Conservation (phyloP, 176 grass and related monocot species). For the Aegilops longissima region DNA sequence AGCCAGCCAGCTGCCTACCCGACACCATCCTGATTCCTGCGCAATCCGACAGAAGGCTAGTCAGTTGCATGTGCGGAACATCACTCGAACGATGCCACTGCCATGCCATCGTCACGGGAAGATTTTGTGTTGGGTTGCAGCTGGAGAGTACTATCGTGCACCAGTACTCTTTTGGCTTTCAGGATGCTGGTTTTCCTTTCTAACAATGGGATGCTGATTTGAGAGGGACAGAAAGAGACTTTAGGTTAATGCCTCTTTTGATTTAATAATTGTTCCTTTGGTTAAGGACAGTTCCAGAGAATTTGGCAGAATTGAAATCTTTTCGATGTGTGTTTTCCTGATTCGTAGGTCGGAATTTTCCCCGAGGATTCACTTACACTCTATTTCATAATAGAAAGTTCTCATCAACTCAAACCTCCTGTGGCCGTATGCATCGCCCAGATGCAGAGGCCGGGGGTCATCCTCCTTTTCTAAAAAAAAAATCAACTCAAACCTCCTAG, state of each 20-base stretch:
- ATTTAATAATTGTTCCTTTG: not conserved
- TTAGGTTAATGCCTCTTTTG: not conserved
- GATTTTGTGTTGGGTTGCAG: not conserved
- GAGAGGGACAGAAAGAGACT: not conserved
- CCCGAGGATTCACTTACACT: not conserved
- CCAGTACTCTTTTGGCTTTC: not conserved
- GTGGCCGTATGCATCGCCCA: too few relatives aligned
- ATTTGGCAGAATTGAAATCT: not conserved
- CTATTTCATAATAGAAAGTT: too few relatives aligned
- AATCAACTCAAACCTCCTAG: too few relatives aligned
- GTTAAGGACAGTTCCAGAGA: not conserved
- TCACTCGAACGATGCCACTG: not conserved
- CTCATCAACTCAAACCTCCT: too few relatives aligned
- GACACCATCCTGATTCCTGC: not conserved
- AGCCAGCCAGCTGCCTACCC: not conserved
- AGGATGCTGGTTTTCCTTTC: not conserved
- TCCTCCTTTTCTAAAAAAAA: too few relatives aligned
- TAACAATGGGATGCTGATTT: slow-evolving; percentile 21
- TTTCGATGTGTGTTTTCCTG: not conserved
- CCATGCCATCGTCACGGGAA: not conserved
- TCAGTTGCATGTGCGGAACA: not conserved
- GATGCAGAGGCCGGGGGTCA: too few relatives aligned
- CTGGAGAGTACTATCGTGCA: not conserved
- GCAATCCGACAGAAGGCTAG: slow-evolving; percentile 20
- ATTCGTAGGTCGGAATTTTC: not conserved